These are phyloP conservation scores for Aspergillus panamensis DNA, from an alignment of 495 filamentous ascomycete genomes.

Conservation along the genomic window DNA sequence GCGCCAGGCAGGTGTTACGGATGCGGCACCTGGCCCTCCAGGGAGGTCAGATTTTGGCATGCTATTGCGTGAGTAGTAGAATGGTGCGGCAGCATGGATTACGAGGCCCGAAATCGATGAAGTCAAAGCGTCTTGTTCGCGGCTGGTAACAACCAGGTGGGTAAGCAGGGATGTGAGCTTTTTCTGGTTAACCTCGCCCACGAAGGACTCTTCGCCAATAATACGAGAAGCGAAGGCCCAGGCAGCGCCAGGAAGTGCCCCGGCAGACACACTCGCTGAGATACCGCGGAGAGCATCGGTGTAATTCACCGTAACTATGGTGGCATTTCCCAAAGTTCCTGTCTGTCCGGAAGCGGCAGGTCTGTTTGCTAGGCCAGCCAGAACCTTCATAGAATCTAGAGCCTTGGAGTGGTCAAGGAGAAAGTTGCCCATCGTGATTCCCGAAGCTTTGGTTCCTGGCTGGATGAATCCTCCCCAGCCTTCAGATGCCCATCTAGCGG, in stretches of 20 bases:
- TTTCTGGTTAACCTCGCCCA: slow-evolving; percentile 10
- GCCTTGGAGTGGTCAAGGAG: slow-evolving; percentile 15
- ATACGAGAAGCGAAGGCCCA: slow-evolving; percentile 15
- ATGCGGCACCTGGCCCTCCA: slow-evolving; percentile 15
- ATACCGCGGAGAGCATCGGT: slow-evolving; percentile 2
- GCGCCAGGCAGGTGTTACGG: slow-evolving; percentile 22
- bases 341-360: neutral
- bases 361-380: slow-evolving; percentile 12
- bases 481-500: slow-evolving; percentile 36
- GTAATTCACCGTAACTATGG: slow-evolving; percentile 1
- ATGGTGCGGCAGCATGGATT: slow-evolving; percentile 10
- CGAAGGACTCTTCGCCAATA: slow-evolving; percentile 11
- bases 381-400: slow-evolving; percentile 12
- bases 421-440: slow-evolving; percentile 13
- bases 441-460: slow-evolving; percentile 2
- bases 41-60: slow-evolving; percentile 12
- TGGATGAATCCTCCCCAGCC: slow-evolving; percentile 44
- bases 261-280: neutral
- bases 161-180: slow-evolving; percentile 8
- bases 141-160: neutral
- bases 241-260: slow-evolving; percentile 4
- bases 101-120: neutral
- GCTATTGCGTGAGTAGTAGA: slow-evolving; percentile 10
- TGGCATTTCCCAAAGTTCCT: slow-evolving; percentile 8
- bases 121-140: neutral